These are phyloP conservation scores for Syzygium jambos DNA, from an alignment of 345 rosid genomes.

Conservation along the genomic window DNA sequence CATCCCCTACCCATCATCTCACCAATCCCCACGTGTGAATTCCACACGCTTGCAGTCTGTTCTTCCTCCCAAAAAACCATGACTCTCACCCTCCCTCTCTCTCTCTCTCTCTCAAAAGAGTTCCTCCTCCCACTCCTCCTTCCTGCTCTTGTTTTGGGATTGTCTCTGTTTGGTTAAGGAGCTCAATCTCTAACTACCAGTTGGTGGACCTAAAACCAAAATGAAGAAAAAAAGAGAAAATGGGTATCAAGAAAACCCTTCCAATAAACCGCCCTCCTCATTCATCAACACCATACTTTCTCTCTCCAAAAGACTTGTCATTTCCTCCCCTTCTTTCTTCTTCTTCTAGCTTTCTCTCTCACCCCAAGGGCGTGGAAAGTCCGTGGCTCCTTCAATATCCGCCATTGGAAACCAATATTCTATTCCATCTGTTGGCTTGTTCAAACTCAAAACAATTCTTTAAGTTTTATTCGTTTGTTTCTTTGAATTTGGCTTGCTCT, in stretches of 20 bases:
- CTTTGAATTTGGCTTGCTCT: neutral
- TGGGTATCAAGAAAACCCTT: neutral
- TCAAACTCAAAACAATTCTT: neutral
- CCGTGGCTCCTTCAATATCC: neutral
- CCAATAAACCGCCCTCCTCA: neutral
- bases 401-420: neutral
- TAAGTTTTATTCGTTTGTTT: neutral
- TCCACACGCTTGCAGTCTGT: neutral
- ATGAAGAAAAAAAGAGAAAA: neutral
- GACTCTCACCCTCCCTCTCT: neutral
- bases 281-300: neutral
- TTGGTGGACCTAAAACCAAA: constrained; percentile 45
- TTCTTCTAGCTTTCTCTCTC: neutral
- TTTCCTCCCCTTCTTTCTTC: neutral
- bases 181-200: constrained; percentile 47
- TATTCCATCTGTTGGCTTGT: neutral
- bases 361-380: neutral
- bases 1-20: neutral
- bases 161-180: constrained; percentile 31
- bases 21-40: constrained; percentile 5
- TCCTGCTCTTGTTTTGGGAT: neutral
- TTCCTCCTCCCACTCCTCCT: neutral
- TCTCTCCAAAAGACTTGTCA: neutral
- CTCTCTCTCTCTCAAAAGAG: neutral
- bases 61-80: neutral